Evolutionary conservation across 768 basidiomycete genomes (phyloP), one percentile per base, ranked within the genome.

Genomic region (Stropharia rugosoannulata): DNA sequence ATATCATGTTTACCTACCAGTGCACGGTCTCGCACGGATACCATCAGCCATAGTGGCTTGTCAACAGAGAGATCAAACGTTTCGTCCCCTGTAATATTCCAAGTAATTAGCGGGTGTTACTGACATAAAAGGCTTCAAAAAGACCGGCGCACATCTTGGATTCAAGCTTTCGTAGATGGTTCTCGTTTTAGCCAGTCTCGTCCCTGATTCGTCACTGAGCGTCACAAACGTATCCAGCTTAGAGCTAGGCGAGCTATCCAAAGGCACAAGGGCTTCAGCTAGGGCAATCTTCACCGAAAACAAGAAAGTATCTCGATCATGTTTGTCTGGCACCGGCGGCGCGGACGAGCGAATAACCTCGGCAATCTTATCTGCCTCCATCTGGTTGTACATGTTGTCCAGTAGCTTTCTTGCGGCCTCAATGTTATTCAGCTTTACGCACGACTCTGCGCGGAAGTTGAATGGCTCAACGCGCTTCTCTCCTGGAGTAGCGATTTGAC

Each of bases 351-450:
- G 72, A 52, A 93, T 65, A 25, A 84, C 76, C 25, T 87, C 85
- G 2, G 88, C 81, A 55, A 95, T 81, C 65, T 86, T 86, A 74
- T 99, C 97, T 0, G 88, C 93, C 55, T 95, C 82, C 79, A 97
- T 86, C 64, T 93, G 89, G 49, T 81, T 86, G 70, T 98, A 98
- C 82, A 98, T 90, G 58, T 90, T 92, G 69, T 99, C 97, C 58
- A 99, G 80, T 45, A 97, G 79, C 57, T 85, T 85, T 29, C 95
- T 85, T 1, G 95, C 94, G 10, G 93, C 89, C 63, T 95, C 95
- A 59, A 98, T 86, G 70, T 98, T 98, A 77, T 99, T 99, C 49
- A 98, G 81, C 76, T 98, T 98, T 68, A 99, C 92, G 65, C 95
- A 98, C 0, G 93, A 94, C 74, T 96, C 85, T 0, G 95, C 82